A percentile compares a stretch with the other conserved stretches of the same genome.
Conservation (phyloP, 495 filamentous ascomycete species). For the Daldinia bambusicola region DNA sequence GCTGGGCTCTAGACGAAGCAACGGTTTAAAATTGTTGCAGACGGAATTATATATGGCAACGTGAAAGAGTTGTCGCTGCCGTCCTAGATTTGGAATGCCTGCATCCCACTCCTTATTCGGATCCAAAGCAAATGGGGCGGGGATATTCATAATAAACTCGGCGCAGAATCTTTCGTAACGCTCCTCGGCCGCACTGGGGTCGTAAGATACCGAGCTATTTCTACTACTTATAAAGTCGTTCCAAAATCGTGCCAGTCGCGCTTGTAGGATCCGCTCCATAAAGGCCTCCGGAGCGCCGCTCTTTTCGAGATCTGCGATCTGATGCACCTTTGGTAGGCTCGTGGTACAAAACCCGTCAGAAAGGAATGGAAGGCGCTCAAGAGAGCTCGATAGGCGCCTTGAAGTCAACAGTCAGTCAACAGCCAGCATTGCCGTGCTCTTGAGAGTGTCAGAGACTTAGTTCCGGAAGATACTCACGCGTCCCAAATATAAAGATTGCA, state of each 20-base stretch:
- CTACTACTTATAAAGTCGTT: neutral
- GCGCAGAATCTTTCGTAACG: slow-evolving; percentile 10
- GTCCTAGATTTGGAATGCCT: slow-evolving; percentile 2
- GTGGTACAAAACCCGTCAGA: slow-evolving; percentile 12
- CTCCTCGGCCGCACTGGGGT: slow-evolving; percentile 3
- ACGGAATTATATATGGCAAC: slow-evolving; percentile 7
- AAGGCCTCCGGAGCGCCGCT: slow-evolving; percentile 9
- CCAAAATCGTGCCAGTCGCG: slow-evolving; percentile 7
- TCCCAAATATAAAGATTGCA: slow-evolving; percentile 50
- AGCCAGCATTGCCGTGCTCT: neutral
- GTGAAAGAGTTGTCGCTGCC: slow-evolving; percentile 11
- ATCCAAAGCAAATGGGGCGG: slow-evolving; percentile 7
- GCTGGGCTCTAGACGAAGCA: neutral
- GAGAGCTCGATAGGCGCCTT: slow-evolving; percentile 11
- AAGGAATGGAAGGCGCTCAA: slow-evolving; percentile 7
- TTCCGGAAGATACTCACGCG: slow-evolving; percentile 9
- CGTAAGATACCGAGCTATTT: slow-evolving; percentile 1
- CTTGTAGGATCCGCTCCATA: slow-evolving; percentile 10
- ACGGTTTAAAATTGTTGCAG: slow-evolving; percentile 13
- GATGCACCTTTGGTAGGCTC: slow-evolving; percentile 5
- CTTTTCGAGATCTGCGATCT: slow-evolving; percentile 7
- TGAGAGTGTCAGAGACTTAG: slow-evolving; percentile 1
- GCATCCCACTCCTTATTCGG: slow-evolving; percentile 6
- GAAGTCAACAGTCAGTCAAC: neutral
- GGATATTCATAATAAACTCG: slow-evolving; percentile 6